These are phyloP conservation scores for Hypoxylon subgilvum DNA, from an alignment of 495 filamentous ascomycete genomes.

Conservation along the genomic window DNA sequence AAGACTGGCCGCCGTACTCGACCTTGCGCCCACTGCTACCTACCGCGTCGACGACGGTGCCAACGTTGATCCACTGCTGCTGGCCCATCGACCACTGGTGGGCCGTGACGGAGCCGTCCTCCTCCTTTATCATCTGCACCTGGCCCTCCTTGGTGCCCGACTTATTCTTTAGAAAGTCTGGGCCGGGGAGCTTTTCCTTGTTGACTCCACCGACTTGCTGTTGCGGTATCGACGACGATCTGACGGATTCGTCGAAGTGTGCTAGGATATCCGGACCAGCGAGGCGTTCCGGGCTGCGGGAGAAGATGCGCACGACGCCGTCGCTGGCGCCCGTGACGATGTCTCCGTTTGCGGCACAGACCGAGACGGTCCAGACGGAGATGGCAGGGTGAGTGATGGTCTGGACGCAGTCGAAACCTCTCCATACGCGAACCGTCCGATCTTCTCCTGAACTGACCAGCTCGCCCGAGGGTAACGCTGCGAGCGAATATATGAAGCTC, in stretches of 20 bases:
- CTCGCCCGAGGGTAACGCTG: conserved; percentile 78
- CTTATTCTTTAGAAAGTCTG: conserved; percentile 79
- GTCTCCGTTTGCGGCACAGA: conserved; percentile 80
- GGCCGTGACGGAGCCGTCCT: conserved; percentile 77
- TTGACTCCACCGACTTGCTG: conserved; percentile 78
- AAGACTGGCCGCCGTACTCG: conserved; percentile 84
- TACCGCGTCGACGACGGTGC: conserved; percentile 89
- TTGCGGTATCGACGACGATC: conserved; percentile 81
- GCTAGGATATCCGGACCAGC: conserved; percentile 63
- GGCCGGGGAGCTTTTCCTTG: conserved; percentile 86
- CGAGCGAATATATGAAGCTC: conserved; percentile 91
- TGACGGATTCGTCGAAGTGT: conserved; percentile 81
- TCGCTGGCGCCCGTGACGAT: conserved; percentile 94
- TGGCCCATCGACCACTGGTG: conserved; percentile 75
- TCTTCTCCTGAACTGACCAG: conserved; percentile 93
- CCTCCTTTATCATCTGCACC: conserved; percentile 84
- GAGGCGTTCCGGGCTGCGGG: conserved; percentile 69
- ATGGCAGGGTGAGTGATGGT: conserved; percentile 98
- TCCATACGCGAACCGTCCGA: conserved; percentile 89
- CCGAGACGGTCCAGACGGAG: conserved; percentile 91
- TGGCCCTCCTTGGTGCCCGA: conserved; percentile 92
- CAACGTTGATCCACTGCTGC: conserved; percentile 79
- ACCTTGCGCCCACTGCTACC: conserved; percentile 76
- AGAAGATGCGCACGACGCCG: conserved; percentile 84
- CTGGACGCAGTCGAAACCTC: conserved; percentile 79